Conservation (phyloP, 495 filamentous ascomycete species). For the Letharia lupina region DNA sequence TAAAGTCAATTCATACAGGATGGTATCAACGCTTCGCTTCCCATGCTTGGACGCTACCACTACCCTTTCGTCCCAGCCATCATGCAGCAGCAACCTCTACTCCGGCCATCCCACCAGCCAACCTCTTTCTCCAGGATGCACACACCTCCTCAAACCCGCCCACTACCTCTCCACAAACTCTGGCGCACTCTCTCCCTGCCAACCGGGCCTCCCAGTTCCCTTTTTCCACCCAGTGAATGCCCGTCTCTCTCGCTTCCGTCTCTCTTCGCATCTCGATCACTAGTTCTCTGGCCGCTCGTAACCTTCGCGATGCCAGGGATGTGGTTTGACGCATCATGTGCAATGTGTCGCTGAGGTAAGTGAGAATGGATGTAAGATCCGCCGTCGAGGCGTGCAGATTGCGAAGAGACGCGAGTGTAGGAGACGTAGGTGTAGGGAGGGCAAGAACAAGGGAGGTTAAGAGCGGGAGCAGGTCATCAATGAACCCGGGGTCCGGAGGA, state of each 20-base stretch:
- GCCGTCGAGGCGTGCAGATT: slow-evolving; percentile 64
- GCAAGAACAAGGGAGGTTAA: slow-evolving; percentile 42
- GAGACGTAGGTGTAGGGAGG: slow-evolving; percentile 45
- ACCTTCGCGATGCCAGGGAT: slow-evolving; percentile 62
- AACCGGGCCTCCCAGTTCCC: slow-evolving; percentile 75
- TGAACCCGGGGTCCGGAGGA: slow-evolving; percentile 73
- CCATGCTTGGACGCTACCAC: neutral
- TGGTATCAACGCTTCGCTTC: slow-evolving; percentile 12
- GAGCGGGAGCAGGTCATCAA: slow-evolving; percentile 67
- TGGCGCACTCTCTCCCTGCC: slow-evolving; percentile 57
- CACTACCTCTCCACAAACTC: slow-evolving; percentile 76
- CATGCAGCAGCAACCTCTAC: slow-evolving; percentile 14
- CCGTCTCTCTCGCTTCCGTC: slow-evolving; percentile 70
- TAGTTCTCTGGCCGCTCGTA: slow-evolving; percentile 68
- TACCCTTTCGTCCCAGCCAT: neutral
- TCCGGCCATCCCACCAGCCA: slow-evolving; percentile 36
- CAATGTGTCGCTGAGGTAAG: slow-evolving; percentile 79
- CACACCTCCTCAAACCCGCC: slow-evolving; percentile 79
- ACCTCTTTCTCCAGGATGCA: slow-evolving; percentile 59
- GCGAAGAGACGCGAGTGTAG: slow-evolving; percentile 50
- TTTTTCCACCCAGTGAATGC: slow-evolving; percentile 62
- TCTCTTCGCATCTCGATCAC: slow-evolving; percentile 77
- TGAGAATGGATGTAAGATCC: slow-evolving; percentile 71
- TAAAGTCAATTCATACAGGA: slow-evolving; percentile 3
- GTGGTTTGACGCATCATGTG: slow-evolving; percentile 91